Conservation (phyloP, 495 filamentous ascomycete species). For the Amorphotheca resinae region DNA sequence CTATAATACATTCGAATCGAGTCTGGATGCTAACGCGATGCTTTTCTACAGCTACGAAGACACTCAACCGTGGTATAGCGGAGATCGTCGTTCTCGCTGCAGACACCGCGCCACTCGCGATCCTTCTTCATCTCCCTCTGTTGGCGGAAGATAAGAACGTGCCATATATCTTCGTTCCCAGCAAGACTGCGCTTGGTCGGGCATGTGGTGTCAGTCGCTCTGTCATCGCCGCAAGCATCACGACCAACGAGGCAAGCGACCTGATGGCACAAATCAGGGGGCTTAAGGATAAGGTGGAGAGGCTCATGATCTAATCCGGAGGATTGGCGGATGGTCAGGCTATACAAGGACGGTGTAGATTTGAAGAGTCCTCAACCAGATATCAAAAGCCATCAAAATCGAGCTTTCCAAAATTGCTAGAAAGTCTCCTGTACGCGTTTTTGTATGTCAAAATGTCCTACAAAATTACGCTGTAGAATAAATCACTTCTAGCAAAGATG, state of each 20-base stretch:
- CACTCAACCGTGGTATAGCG: conserved; percentile 74
- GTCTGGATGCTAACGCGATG: too few species aligned
- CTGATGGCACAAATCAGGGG: conserved; percentile 70
- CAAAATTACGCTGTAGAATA: too few species aligned
- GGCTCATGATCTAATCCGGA: conserved; percentile 94
- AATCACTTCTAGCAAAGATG: too few species aligned
- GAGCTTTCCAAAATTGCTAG: too few species aligned
- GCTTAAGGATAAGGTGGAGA: conserved; percentile 91
- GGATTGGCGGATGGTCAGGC: too few species aligned
- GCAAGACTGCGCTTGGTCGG: conserved; percentile 56
- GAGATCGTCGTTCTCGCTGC: conserved; percentile 85
- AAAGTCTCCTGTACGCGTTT: too few species aligned
- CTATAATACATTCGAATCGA: too few species aligned
- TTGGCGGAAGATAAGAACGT: conserved; percentile 75
- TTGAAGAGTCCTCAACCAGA: too few species aligned
- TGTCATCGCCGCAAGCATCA: conserved; percentile 80
- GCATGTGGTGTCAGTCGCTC: conserved; percentile 74
- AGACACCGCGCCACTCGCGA: conserved; percentile 71
- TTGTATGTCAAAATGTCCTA: too few species aligned
- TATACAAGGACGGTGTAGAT: too few species aligned
- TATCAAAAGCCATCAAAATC: too few species aligned
- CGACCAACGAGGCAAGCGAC: conserved; percentile 86
- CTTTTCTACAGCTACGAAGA: conserved; percentile 82
- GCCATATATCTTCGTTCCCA: conserved; percentile 58
- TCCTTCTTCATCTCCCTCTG: conserved; percentile 84